Percentiles rank a stretch among this genome's conserved stretches.
Evolutionary conservation across 2,329 filamentous ascomycete species (phyloP).

Genomic region (Cordyceps farinosa): DNA sequence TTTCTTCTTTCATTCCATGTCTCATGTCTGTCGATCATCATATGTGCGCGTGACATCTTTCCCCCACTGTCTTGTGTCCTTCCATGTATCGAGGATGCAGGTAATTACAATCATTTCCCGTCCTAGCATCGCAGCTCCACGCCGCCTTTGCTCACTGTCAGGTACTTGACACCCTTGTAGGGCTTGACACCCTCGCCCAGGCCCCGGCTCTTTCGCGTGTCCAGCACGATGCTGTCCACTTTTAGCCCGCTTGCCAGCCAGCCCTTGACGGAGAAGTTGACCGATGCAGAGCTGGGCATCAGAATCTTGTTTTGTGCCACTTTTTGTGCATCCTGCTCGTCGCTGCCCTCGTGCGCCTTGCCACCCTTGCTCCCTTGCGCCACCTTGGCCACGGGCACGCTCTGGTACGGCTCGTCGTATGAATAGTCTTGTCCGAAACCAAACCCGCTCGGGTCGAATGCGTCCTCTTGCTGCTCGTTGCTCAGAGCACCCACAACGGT

Average conservation of each 20-base stretch:
- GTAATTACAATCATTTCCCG: neutral
- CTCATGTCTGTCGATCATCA: slow-evolving; percentile 1
- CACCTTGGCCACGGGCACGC: slow-evolving; percentile 33
- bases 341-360: slow-evolving; percentile 27
- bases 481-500: slow-evolving; percentile 67
- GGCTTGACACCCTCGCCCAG: slow-evolving; percentile 85
- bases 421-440: slow-evolving; percentile 50
- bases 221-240: slow-evolving; percentile 64
- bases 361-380: slow-evolving; percentile 26
- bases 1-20: slow-evolving; percentile 2
- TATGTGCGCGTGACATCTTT: neutral
- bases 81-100: neutral
- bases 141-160: slow-evolving; percentile 69
- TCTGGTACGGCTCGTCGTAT: slow-evolving; percentile 57
- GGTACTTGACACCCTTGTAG: slow-evolving; percentile 97
- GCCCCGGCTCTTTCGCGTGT: slow-evolving; percentile 78
- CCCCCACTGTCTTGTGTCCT: neutral
- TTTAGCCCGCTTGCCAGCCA: slow-evolving; percentile 66
- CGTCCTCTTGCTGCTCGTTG: slow-evolving; percentile 46
- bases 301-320: slow-evolving; percentile 67
- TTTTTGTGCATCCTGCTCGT: slow-evolving; percentile 52
- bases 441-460: slow-evolving; percentile 49
- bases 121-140: slow-evolving; percentile 58
- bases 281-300: slow-evolving; percentile 74
- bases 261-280: slow-evolving; percentile 68